These are phyloP conservation scores for Cyberlindnera nakhonratchasimensis DNA, from an alignment of 805 yeast genomes.

Conservation along the genomic window DNA sequence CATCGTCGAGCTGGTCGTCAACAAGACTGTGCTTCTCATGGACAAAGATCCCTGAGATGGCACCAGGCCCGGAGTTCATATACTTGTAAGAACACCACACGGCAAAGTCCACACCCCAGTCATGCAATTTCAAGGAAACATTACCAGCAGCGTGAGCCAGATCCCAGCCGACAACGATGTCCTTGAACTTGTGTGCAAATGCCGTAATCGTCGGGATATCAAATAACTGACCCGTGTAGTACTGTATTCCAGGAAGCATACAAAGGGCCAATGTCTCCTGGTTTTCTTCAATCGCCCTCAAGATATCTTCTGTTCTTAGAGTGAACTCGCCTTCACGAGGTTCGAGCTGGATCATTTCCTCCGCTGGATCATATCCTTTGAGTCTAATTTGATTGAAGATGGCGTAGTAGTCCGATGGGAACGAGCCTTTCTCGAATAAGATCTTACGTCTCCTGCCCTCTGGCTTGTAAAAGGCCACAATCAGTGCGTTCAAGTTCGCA, in stretches of 20 bases:
- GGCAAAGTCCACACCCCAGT: constrained; percentile 92
- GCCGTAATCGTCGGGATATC: constrained; percentile 70
- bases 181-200: constrained; percentile 45
- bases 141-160: constrained; percentile 94
- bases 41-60: constrained; percentile 81
- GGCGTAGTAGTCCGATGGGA: constrained; percentile 91
- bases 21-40: constrained; percentile 45
- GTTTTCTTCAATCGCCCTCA: constrained; percentile 50
- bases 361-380: constrained; percentile 51
- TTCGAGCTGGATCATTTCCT: constrained; percentile 54
- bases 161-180: constrained; percentile 83
- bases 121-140: constrained; percentile 70
- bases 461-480: constrained; percentile 76
- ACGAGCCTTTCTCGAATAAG: constrained; percentile 80
- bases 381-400: constrained; percentile 67
- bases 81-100: constrained; percentile 94
- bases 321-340: constrained; percentile 58
- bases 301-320: constrained; percentile 60
- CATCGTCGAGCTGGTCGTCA: constrained; percentile 26
- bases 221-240: constrained; percentile 86
- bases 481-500: constrained; percentile 69
- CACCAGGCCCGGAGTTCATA: constrained; percentile 91
- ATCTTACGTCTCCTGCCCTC: constrained; percentile 56
- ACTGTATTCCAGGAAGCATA: constrained; percentile 85
- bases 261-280: constrained; percentile 66